Evolutionary conservation across 305 asterid species (phyloP).

Genomic region (Stenogyne calaminthoides): DNA sequence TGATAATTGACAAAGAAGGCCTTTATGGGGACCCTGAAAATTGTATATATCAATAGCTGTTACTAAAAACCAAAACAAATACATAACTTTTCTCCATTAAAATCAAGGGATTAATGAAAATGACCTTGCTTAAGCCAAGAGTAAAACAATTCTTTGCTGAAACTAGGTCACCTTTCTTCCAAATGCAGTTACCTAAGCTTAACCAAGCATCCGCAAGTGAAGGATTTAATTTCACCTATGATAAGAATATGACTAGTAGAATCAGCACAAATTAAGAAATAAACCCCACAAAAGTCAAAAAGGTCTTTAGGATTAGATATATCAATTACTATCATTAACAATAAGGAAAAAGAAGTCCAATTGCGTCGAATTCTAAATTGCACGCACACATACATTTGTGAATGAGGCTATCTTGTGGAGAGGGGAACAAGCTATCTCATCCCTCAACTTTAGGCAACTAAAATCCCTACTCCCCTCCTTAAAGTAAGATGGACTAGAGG

Average conservation of each 20-base stretch:
- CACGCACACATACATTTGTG: neutral
- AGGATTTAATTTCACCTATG: conserved; percentile 88
- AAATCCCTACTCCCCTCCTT: neutral
- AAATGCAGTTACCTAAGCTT: conserved; percentile 87
- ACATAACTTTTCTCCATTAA: conserved; percentile 14
- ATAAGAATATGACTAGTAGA: conserved; percentile 7
- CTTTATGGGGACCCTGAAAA: conserved; percentile 74
- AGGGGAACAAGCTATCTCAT: neutral
- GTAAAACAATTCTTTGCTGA: conserved; percentile 82
- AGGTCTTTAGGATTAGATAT: neutral
- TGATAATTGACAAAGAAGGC: conserved; percentile 85
- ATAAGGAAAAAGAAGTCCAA: conserved; percentile 6
- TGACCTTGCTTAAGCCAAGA: conserved; percentile 87
- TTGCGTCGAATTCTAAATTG: conserved; percentile 2
- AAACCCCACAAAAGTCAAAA: conserved; percentile 17
- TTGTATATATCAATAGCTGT: conserved; percentile 24
- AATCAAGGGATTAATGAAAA: conserved; percentile 26
- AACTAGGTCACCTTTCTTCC: conserved; percentile 91
- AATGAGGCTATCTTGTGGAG: conserved; percentile 5
- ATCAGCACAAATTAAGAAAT: conserved; percentile 3
- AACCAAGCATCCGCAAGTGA: conserved; percentile 89
- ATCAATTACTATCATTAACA: neutral
- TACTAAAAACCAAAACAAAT: conserved; percentile 1
- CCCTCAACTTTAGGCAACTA: neutral
- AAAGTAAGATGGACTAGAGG: neutral